Evolutionary conservation across 2,329 filamentous ascomycete genomes (phyloP).

Genomic region (Neurospora crassa): DNA sequence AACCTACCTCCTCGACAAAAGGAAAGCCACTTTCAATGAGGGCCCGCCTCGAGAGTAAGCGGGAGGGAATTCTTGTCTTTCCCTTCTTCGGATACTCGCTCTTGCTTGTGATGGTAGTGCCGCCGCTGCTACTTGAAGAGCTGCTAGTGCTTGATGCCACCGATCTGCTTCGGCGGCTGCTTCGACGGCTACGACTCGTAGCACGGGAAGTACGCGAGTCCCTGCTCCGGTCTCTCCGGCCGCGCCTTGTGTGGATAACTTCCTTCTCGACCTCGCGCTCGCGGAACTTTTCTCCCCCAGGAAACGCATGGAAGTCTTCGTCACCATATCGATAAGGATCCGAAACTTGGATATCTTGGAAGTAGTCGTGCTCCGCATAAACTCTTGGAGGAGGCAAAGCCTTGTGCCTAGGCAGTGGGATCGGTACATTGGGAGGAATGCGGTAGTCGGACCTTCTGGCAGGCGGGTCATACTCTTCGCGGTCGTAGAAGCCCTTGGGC

Average conservation of each 20-base stretch:
- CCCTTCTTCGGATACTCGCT: constrained; percentile 70
- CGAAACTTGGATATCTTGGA: constrained; percentile 58
- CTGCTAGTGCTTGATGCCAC: constrained; percentile 35
- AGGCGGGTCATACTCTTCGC: constrained; percentile 55
- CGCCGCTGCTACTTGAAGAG: constrained; percentile 35
- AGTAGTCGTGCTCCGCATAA: constrained; percentile 46
- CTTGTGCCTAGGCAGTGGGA: constrained; percentile 58
- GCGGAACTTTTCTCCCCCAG: constrained; percentile 39
- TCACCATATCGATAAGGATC: constrained; percentile 62
- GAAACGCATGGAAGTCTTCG: constrained; percentile 57
- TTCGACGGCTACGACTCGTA: constrained; percentile 25
- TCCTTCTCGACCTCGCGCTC: constrained; percentile 60
- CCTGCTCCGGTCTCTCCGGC: constrained; percentile 28
- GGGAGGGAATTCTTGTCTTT: constrained; percentile 78
- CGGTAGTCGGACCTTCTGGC: constrained; percentile 37
- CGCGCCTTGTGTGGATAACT: constrained; percentile 37
- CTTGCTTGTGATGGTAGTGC: constrained; percentile 38
- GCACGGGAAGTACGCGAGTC: constrained; percentile 21
- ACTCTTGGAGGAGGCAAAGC: constrained; percentile 50
- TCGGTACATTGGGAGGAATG: constrained; percentile 45
- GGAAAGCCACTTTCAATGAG: constrained; percentile 80
- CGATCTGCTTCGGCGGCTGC: constrained; percentile 28
- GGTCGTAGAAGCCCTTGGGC: constrained; percentile 43
- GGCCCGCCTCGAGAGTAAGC: constrained; percentile 70
- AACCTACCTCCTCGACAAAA: constrained; percentile 70